These are phyloP conservation scores for Mycena vulgaris DNA, from an alignment of 768 basidiomycete genomes.

Conservation along the genomic window DNA sequence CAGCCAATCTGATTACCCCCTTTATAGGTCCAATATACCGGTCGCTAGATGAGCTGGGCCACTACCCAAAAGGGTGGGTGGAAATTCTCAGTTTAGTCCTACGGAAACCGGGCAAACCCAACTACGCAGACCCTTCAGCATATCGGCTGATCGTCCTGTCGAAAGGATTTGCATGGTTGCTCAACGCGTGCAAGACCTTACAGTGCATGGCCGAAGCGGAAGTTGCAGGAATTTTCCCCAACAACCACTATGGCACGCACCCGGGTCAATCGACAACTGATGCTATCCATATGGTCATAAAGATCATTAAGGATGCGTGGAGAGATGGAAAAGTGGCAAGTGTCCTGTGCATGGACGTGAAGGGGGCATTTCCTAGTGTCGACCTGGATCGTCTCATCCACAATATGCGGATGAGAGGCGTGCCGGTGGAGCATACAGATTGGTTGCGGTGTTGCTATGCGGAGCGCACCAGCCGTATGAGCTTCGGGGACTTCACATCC, in stretches of 20 bases:
- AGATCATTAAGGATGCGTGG: conserved; percentile 57
- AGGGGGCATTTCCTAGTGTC: conserved; percentile 60
- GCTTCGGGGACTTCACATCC: conserved; percentile 41
- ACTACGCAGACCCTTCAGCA: conserved; percentile 52
- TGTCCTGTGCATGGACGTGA: conserved; percentile 57
- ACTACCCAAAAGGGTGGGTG: conserved; percentile 42
- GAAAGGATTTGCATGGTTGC: conserved; percentile 41
- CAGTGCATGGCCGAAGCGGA: conserved; percentile 45
- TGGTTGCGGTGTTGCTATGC: conserved; percentile 23
- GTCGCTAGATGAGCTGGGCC: conserved; percentile 42
- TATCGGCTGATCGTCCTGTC: conserved; percentile 57
- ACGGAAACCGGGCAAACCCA: conserved; percentile 49
- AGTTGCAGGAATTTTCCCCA: conserved; percentile 48
- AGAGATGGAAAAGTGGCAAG: conserved; percentile 49
- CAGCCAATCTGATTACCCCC: conserved; percentile 41
- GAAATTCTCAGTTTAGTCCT: conserved; percentile 50
- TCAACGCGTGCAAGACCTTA: conserved; percentile 27
- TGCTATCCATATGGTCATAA: conserved; percentile 48
- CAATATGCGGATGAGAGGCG: conserved; percentile 46
- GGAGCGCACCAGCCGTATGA: conserved; percentile 12
- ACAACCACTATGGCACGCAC: conserved; percentile 54
- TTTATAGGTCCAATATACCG: conserved; percentile 47
- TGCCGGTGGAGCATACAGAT: conserved; percentile 44
- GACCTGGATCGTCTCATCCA: conserved; percentile 48
- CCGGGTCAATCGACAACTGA: conserved; percentile 56